Percentiles rank a stretch among this genome's conserved stretches.
Conservation (phyloP, 1,139 yeast species). For the Saccharomyces hybrid region DNA sequence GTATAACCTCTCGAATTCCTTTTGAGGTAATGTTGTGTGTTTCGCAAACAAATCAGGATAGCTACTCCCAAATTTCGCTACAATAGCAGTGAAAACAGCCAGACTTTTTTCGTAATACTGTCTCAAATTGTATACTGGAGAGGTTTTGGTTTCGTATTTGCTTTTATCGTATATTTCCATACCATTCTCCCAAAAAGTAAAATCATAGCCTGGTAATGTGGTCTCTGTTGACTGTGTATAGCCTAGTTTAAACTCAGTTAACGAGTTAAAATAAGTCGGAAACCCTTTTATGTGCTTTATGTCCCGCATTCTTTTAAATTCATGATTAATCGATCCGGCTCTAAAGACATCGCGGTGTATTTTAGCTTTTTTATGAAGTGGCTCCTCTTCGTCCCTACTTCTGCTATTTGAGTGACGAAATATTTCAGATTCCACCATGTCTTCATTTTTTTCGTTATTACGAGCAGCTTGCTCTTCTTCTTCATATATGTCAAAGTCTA, state of each 20-base stretch:
- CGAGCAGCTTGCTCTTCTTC: not conserved
- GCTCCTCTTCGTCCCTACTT: not conserved
- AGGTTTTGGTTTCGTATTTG: conserved; percentile 34
- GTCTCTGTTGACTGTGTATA: conserved; percentile 29
- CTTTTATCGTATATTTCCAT: conserved; percentile 34
- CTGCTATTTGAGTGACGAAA: conserved; percentile 4
- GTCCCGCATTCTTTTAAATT: conserved; percentile 41
- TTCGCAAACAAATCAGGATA: conserved; percentile 3
- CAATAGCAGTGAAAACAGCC: conserved; percentile 29
- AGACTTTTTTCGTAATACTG: conserved; percentile 49
- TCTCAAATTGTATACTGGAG: conserved; percentile 42
- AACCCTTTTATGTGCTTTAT: conserved; percentile 45
- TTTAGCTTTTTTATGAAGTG: conserved; percentile 6
- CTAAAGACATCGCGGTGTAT: conserved; percentile 24
- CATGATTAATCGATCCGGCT: conserved; percentile 43
- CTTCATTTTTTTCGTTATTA: conserved; percentile 1
- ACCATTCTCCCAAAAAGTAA: conserved; percentile 35
- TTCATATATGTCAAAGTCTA: conserved; percentile 26
- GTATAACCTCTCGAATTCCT: conserved; percentile 40
- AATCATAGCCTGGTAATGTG: conserved; percentile 34
- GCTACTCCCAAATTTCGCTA: conserved; percentile 12
- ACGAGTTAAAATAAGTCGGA: conserved; percentile 37
- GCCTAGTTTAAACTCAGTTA: conserved; percentile 32
- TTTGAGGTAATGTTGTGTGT: conserved; percentile 9
- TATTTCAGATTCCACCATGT: not conserved